These are phyloP conservation scores for Thamnidium elegans DNA, from an alignment of 192 early-diverging fungal genomes.

Conservation along the genomic window DNA sequence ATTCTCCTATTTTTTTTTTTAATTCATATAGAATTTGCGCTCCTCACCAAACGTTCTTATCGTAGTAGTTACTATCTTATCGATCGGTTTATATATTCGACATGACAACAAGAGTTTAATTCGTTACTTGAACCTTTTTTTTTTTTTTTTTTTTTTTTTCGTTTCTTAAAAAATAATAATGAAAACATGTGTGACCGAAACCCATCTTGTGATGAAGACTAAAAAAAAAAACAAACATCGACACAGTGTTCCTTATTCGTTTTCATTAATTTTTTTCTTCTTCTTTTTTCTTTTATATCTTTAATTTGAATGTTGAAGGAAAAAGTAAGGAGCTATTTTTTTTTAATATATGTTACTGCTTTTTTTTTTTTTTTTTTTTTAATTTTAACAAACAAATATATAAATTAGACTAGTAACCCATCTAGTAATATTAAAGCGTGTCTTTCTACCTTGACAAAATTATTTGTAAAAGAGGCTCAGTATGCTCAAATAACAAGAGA, in stretches of 20 bases:
- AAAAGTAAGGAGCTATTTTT: neutral
- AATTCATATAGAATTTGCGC: no score
- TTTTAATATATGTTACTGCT: no score
- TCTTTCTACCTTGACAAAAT: slow-evolving; percentile 11
- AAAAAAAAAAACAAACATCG: slow-evolving; percentile 3
- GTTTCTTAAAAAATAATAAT: no score
- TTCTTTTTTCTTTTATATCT: neutral
- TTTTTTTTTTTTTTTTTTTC: no score
- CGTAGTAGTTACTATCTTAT: no score
- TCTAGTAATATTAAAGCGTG: neutral
- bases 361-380: no score
- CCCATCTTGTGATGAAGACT: neutral
- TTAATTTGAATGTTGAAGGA: slow-evolving; percentile 2
- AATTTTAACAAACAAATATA: no score
- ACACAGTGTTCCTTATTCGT: neutral
- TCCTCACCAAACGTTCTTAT: no score
- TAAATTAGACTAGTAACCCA: no score
- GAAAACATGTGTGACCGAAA: neutral
- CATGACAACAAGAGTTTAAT: no score
- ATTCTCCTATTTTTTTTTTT: slow-evolving; percentile 2
- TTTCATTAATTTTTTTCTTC: neutral
- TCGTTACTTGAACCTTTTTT: no score
- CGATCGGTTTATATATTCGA: no score
- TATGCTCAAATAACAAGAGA: slow-evolving; percentile 16
- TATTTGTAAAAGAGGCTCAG: slow-evolving; percentile 14